Percentiles rank a stretch among this genome's conserved stretches.
These are phyloP conservation scores for Schwanniomyces etchellsii DNA, from an alignment of 1,139 yeast genomes.

Conservation along the genomic window DNA sequence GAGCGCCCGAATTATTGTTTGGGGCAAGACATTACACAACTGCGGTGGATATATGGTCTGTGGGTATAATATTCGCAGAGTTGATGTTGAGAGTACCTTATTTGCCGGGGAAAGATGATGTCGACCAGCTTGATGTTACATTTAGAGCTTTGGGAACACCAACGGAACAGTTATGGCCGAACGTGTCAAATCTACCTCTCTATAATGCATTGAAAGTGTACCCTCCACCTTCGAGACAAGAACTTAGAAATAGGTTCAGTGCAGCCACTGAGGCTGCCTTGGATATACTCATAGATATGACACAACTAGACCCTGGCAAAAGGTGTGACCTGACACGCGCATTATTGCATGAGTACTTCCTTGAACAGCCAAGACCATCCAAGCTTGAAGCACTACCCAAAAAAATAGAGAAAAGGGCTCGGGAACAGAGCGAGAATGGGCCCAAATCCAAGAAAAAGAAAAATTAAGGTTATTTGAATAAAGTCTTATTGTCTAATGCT, in stretches of 20 bases:
- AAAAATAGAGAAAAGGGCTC: conserved; percentile 22
- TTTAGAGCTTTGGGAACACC: conserved; percentile 96
- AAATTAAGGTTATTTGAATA: conserved; percentile 3
- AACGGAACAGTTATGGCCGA: conserved; percentile 88
- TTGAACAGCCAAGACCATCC: conserved; percentile 73
- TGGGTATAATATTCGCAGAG: conserved; percentile 95
- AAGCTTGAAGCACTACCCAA: conserved; percentile 65
- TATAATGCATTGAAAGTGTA: conserved; percentile 68
- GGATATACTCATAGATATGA: conserved; percentile 68
- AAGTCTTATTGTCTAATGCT: no score
- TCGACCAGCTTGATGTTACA: conserved; percentile 85
- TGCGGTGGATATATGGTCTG: conserved; percentile 91
- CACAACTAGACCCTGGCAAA: conserved; percentile 71
- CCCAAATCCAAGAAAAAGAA: conserved; percentile 7
- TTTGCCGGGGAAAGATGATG: conserved; percentile 85
- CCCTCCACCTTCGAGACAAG: conserved; percentile 82
- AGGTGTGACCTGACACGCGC: conserved; percentile 68
- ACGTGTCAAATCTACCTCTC: conserved; percentile 71
- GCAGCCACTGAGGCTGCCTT: conserved; percentile 90
- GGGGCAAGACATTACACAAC: conserved; percentile 87
- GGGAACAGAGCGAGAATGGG: conserved; percentile 7
- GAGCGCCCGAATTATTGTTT: conserved; percentile 89
- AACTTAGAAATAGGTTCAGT: conserved; percentile 74
- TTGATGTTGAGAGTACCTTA: conserved; percentile 93
- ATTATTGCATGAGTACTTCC: conserved; percentile 61